phyloP scores from a whole-genome alignment of 768 basidiomycete species.

The Suillus spraguei region DNA sequence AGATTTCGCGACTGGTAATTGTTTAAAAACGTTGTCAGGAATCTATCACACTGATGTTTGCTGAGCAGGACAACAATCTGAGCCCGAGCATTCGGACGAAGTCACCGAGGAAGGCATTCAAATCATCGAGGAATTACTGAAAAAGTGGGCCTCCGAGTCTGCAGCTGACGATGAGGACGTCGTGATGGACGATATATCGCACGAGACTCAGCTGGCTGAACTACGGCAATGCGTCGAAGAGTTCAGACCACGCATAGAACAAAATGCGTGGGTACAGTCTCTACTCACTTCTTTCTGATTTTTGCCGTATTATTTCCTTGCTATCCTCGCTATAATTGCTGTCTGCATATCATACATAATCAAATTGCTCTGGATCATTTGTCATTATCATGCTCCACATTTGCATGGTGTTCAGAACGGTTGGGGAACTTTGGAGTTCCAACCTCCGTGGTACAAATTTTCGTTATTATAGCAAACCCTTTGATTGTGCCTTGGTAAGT shows the following conservation, averaged over 20 bases:
- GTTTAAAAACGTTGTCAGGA: not conserved
- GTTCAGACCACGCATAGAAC: constrained; percentile 70
- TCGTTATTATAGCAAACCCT: no score
- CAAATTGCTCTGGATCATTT: not conserved
- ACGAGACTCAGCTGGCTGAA: constrained; percentile 41
- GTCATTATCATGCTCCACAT: no score
- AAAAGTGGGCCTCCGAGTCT: constrained; percentile 55
- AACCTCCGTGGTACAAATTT: no score
- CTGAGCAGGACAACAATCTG: constrained; percentile 29
- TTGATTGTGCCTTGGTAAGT: no score
- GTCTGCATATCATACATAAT: constrained; percentile 12
- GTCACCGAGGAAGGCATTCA: constrained; percentile 78
- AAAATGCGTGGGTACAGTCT: constrained; percentile 76
- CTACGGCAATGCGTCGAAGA: constrained; percentile 65
- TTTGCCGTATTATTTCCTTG: not conserved
- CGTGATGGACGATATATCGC: constrained; percentile 49
- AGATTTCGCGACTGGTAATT: constrained; percentile 66
- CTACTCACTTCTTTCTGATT: constrained; percentile 48
- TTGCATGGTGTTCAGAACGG: no score
- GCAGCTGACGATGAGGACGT: constrained; percentile 45
- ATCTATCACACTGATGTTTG: constrained; percentile 6
- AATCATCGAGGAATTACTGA: constrained; percentile 79
- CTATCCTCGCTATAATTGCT: constrained; percentile 1
- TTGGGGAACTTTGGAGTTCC: no score
- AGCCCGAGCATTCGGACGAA: constrained; percentile 53